These are phyloP conservation scores for Talaromyces atroroseus DNA, from an alignment of 2,329 filamentous ascomycete genomes.

Conservation along the genomic window DNA sequence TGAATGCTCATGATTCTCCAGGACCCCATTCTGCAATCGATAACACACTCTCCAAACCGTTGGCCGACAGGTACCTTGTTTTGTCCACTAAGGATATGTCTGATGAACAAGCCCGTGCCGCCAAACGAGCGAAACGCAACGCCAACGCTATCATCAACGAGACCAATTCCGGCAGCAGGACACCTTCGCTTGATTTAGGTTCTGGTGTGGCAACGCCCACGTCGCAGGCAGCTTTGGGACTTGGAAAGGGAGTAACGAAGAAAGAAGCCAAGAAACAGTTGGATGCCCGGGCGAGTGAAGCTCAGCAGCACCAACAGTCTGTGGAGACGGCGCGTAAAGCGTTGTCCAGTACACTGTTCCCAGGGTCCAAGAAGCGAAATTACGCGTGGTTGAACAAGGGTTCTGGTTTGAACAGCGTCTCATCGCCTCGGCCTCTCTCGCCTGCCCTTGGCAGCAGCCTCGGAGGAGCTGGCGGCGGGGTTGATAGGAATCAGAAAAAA, in stretches of 20 bases:
- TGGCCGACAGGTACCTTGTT: conserved; percentile 53
- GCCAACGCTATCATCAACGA: conserved; percentile 50
- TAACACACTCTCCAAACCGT: conserved; percentile 36
- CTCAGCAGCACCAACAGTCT: conserved; percentile 71
- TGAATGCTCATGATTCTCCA: conserved; percentile 16
- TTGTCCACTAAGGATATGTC: conserved; percentile 62
- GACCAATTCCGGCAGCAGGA: conserved; percentile 39
- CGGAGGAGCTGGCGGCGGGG: conserved; percentile 21
- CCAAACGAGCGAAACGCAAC: conserved; percentile 61
- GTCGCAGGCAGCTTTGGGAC: conserved; percentile 41
- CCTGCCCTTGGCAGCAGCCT: conserved; percentile 17
- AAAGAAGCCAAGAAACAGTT: conserved; percentile 77
- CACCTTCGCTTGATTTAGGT: conserved; percentile 56
- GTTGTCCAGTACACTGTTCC: conserved; percentile 44
- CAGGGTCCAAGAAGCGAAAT: conserved; percentile 36
- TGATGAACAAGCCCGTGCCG: conserved; percentile 65
- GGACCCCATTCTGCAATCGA: conserved; percentile 34
- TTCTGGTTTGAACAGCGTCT: conserved; percentile 29
- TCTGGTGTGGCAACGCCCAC: conserved; percentile 51
- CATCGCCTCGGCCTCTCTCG: conserved; percentile 30
- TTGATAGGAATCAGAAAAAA: conserved; percentile 25
- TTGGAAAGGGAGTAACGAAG: conserved; percentile 69
- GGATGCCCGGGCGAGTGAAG: conserved; percentile 69
- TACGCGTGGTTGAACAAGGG: conserved; percentile 44
- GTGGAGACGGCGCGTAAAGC: conserved; percentile 78